phyloP scores from a whole-genome alignment of 371 early-diverging fungal species.

The Smittium mucronatum region DNA sequence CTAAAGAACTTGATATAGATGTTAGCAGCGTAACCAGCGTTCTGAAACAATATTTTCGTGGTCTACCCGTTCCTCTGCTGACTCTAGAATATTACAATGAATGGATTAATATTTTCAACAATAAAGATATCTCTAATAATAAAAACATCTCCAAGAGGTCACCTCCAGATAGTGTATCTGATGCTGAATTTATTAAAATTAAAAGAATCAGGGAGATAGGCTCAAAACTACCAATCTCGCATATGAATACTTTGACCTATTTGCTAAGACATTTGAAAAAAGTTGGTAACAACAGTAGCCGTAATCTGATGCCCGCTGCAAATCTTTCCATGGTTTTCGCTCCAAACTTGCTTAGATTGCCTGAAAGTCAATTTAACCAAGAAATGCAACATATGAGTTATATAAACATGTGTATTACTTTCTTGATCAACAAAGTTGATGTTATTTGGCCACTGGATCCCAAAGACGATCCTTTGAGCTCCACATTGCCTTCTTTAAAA shows the following conservation, averaged over 20 bases:
- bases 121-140: constrained; percentile 2
- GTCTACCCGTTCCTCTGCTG: constrained; percentile 80
- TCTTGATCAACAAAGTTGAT: constrained; percentile 38
- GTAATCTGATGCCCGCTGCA: constrained; percentile 77
- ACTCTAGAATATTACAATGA: constrained; percentile 61
- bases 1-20: constrained; percentile 18
- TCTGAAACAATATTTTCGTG: constrained; percentile 86
- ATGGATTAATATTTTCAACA: constrained; percentile 51
- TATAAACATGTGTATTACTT: constrained; percentile 61
- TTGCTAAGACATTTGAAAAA: constrained; percentile 49
- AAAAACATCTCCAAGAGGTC: background rate
- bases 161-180: background rate
- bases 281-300: constrained; percentile 38
- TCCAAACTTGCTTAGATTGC: constrained; percentile 69
- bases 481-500: no score
- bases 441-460: constrained; percentile 32
- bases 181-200: constrained; percentile 18
- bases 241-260: constrained; percentile 43
- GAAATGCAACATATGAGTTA: constrained; percentile 68
- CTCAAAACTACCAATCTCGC: constrained; percentile 40
- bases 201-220: constrained; percentile 30
- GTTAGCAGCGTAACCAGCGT: constrained; percentile 67
- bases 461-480: no score
- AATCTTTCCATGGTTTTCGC: constrained; percentile 90
- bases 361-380: constrained; percentile 35